Evolutionary conservation across 2,329 filamentous ascomycete species (phyloP), one percentile per base, ranked within the genome.

Genomic region (Aspergillus unguis): DNA sequence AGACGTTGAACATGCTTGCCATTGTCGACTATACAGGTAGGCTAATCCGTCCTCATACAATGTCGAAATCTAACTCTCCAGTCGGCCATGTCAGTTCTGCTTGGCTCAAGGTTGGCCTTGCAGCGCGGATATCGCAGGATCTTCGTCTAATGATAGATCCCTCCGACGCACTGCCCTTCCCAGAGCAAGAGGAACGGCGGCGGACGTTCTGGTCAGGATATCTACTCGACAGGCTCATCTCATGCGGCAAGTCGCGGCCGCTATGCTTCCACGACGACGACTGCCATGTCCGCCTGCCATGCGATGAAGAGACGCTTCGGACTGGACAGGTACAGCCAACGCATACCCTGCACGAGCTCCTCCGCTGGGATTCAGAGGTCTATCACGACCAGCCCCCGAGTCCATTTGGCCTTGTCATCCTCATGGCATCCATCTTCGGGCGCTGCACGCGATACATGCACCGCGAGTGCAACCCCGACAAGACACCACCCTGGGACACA

Each of bases 41-140:
- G 65, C 7, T 23, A 2, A 10, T 1, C 10, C 10, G 5, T 35
- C 31, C 3, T 35, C 31, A 36, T 25, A n/a, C 28, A 31, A 38
- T 17, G 36, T 38, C 5, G 11, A 6, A n/a, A 4, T 38, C 36
- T 38, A 23, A 38, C 7, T 6, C 27, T 47, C 3, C 46, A 71
- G 69, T 59, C 36, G 67, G 69, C 27, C 64, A 65, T 26, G 60
- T 63, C 5, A 60, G 62, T 40, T 60, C 67, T 7, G 71, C 64
- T 1, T 75, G 71, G 73, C 52, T 75, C 5, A 74, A 74, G 27
- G 62, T 67, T 10, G 64, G 63, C 2, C 46, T 66, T 2, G 60
- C 65, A 1, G 62, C 73, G 62, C 94, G 89, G 37, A 94, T 83
- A 67, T 92, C 88, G 5, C 67, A 69, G 44, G 63, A 63, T 41